Evolutionary conservation across 208 protist genomes (phyloP).

Genomic region (Wallacemonas sp.): DNA sequence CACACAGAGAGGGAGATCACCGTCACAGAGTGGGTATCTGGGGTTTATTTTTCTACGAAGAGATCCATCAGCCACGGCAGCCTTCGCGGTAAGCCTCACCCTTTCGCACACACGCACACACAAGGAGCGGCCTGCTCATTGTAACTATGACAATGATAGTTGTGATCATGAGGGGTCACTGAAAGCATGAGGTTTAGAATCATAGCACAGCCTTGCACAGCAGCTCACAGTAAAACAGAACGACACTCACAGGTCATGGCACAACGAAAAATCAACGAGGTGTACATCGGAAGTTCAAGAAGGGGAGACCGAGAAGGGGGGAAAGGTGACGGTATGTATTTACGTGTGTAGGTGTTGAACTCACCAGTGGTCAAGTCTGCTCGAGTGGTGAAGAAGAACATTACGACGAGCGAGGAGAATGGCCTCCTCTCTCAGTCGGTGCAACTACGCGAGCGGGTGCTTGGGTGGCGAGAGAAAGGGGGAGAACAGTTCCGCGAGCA

Average conservation of each 20-base stretch:
- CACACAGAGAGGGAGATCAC: neutral
- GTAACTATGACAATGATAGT: conserved; percentile 44
- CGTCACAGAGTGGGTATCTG: conserved; percentile 6
- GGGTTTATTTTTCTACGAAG: conserved; percentile 67
- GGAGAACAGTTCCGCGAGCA: too few species aligned
- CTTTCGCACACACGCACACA: conserved; percentile 1
- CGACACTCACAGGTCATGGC: too few species aligned
- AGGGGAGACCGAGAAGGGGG: neutral
- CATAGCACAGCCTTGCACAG: conserved; percentile 1
- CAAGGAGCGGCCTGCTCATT: conserved; percentile 15
- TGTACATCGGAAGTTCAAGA: too few species aligned
- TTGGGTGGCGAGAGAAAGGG: too few species aligned
- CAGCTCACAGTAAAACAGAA: neutral
- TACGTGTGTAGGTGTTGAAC: too few species aligned
- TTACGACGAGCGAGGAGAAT: too few species aligned
- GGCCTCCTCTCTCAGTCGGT: too few species aligned
- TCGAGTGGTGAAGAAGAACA: too few species aligned
- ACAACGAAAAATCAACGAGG: too few species aligned
- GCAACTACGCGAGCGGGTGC: too few species aligned
- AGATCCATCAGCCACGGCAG: conserved; percentile 37
- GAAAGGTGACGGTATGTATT: too few species aligned
- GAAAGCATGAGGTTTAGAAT: conserved; percentile 29
- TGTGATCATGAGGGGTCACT: conserved; percentile 26
- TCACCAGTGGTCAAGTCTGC: too few species aligned
- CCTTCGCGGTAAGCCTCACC: conserved; percentile 62